A percentile compares a stretch with the other conserved stretches of the same genome.
Evolutionary conservation across 306 rosid species (phyloP).

Genomic region (Coriaria nepalensis): DNA sequence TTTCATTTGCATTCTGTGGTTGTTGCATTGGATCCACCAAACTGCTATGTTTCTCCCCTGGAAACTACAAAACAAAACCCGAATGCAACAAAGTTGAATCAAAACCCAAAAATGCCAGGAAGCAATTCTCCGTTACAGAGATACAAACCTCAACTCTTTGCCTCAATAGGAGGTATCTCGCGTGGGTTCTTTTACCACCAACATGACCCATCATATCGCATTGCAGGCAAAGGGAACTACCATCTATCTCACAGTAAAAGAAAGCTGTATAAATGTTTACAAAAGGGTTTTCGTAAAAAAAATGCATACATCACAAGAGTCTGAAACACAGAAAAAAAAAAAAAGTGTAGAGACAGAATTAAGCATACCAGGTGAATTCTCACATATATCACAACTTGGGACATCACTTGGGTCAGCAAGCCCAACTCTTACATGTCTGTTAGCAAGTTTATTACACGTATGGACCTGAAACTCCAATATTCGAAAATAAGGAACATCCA

Average conservation of each 20-base stretch:
- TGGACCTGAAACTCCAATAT: no score
- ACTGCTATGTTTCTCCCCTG: conserved; percentile 27
- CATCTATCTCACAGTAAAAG: conserved; percentile 71
- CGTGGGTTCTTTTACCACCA: conserved; percentile 64
- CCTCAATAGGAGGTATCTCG: conserved; percentile 48
- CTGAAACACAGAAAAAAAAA: neutral
- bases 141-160: conserved; percentile 50
- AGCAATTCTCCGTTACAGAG: no score
- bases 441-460: conserved; percentile 68
- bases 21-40: conserved; percentile 27
- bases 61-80: conserved; percentile 30
- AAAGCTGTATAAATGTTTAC: conserved; percentile 41
- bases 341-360: conserved; percentile 3
- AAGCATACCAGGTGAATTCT: conserved; percentile 53
- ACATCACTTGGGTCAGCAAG: conserved; percentile 51
- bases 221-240: conserved; percentile 67
- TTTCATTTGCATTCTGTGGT: conserved; percentile 19
- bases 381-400: conserved; percentile 64
- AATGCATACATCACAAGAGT: neutral
- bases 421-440: conserved; percentile 57
- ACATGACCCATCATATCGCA: conserved; percentile 68
- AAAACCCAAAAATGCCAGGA: no score
- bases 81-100: no score
- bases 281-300: conserved; percentile 2
- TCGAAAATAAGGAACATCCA: no score